Conservation (phyloP, 768 basidiomycete genomes). For the Strobilomyces echinocephalus region DNA sequence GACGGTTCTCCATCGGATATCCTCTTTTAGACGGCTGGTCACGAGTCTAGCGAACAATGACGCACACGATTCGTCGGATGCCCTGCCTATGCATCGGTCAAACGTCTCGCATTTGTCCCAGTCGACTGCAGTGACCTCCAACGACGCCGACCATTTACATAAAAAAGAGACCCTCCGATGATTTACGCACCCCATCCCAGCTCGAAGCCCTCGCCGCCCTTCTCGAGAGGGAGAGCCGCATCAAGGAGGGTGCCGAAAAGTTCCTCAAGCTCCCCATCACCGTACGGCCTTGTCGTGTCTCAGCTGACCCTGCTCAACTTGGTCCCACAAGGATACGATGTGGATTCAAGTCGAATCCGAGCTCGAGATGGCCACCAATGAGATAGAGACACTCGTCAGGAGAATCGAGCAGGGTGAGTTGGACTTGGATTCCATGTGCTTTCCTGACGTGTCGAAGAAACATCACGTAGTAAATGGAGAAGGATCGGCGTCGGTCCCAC, state of each 20-base stretch:
- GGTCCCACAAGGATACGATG: conserved; percentile 48
- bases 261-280: conserved; percentile 64
- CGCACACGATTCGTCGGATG: conserved; percentile 21
- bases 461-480: conserved; percentile 29
- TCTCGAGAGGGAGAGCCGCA: conserved; percentile 71
- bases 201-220: conserved; percentile 50
- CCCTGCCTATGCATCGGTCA: conserved; percentile 16
- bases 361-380: conserved; percentile 66
- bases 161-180: conserved; percentile 19
- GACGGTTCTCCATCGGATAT: too few relatives aligned
- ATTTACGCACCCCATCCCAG: conserved; percentile 35
- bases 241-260: conserved; percentile 91
- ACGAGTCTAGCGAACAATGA: conserved; percentile 19
- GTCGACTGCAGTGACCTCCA: conserved; percentile 25
- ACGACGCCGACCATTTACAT: conserved; percentile 17
- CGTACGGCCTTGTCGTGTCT: conserved; percentile 29
- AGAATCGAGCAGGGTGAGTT: conserved; percentile 47
- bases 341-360: conserved; percentile 72
- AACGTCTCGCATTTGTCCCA: conserved; percentile 31
- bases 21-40: too few relatives aligned
- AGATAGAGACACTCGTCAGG: conserved; percentile 60
- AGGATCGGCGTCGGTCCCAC: conserved; percentile 23
- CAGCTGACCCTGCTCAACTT: conserved; percentile 6
- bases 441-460: conserved; percentile 19
- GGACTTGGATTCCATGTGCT: too few relatives aligned